Base-by-base conservation (phyloP, 129 eudicot species). In the Helichrysum umbraculigerum region DNA sequence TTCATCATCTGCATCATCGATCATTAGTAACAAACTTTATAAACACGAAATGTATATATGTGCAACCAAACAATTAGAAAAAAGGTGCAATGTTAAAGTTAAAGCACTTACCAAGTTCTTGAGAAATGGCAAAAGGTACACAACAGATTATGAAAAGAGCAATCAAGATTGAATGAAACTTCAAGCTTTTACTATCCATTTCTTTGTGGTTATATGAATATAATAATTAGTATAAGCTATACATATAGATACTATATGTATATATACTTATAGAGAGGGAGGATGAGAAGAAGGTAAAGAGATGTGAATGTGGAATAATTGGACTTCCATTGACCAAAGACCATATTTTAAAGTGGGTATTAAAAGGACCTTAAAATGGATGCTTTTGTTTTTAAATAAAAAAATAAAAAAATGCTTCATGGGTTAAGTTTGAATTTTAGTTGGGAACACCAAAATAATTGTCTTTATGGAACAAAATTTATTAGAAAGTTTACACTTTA, bases 21-120 rank as follows among this genome's bases (percentile, higher is more conserved):
- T 16, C 3, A 66, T 58, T 15, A 33, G 30, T 37, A 64, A 19
- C 6, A 7, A 33, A 12, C 66, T 59, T 62, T 32, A 65, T 6
- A 58, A 68, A 71, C 28, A 64, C 10, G 21, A 41, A 11, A 56
- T 17, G 59, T n/a, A n/a, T n/a, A 33, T 50, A 75, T 7, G 11
- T 14, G 1, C 25, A 42, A 44, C 19, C 32, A 42, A 47, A 35
- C 41, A 35, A 35, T 35, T n/a, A n/a, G 41, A 39, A 16, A 29
- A 56, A 7, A 50, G 42, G 30, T n/a, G 42, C 34, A 15, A 22
- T 57, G 30, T 76, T 32, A 11, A 42, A 54, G 37, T 20, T 16
- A 10, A 73, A n/a, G 32, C 39, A 68, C 86, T 84, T 67, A 87
- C 91, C 88, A 79, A 84, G 85, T 87, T 87, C 91, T 76, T 85